These are phyloP conservation scores for Bullera alba DNA, from an alignment of 768 basidiomycete genomes.

Conservation along the genomic window DNA sequence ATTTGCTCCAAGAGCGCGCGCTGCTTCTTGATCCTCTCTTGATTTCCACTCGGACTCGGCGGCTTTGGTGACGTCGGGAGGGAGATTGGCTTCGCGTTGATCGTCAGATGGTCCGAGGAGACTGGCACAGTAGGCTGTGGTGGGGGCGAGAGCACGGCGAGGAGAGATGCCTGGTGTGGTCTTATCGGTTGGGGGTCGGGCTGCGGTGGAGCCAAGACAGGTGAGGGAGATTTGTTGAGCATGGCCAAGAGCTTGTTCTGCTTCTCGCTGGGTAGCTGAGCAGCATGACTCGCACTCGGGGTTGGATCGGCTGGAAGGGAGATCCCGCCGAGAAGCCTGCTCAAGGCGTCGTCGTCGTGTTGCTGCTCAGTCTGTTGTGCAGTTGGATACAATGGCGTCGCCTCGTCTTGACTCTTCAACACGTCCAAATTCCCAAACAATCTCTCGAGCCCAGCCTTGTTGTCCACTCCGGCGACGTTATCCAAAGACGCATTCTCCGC, in stretches of 20 bases:
- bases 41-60: constrained; percentile 6
- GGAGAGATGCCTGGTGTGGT: constrained; percentile 24
- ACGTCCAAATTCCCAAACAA: constrained; percentile 20
- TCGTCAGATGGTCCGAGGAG: background rate
- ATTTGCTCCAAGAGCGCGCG: constrained; percentile 33
- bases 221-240: constrained; percentile 16
- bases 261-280: constrained; percentile 11
- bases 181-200: constrained; percentile 5
- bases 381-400: background rate
- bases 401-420: constrained; percentile 8
- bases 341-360: constrained; percentile 29
- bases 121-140: background rate
- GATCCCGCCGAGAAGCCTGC: constrained; percentile 53
- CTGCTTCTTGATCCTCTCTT: constrained; percentile 22
- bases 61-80: constrained; percentile 25
- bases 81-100: constrained; percentile 12
- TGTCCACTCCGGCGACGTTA: constrained; percentile 10
- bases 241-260: constrained; percentile 24
- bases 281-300: constrained; percentile 56
- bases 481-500: background rate
- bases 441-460: constrained; percentile 22
- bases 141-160: constrained; percentile 21
- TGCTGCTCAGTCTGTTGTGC: constrained; percentile 9
- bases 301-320: constrained; percentile 50
- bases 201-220: background rate